Base-by-base conservation (phyloP, 1,139 yeast genomes). In the Citeromyces siamensis region DNA sequence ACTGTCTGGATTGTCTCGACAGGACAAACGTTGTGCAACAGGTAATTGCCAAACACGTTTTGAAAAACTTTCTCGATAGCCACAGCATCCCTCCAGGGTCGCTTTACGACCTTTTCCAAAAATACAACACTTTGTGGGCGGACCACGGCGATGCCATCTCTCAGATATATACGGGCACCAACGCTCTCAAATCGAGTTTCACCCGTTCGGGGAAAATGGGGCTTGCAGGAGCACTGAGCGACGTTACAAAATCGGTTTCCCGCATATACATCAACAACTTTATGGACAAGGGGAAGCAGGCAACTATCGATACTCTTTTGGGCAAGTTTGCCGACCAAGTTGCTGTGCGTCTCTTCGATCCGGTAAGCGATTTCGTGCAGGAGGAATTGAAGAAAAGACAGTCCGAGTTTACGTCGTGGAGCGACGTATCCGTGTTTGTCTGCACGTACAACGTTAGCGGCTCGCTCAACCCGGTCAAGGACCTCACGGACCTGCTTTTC, bases 111-210 rank as follows among this genome's bases (percentile, higher is more conserved):
- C 58, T 83, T 33, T 66, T 76, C 52, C 53, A 59, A 31, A 75
- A 71, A 42, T 96, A 88, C 51, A 83, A 86, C 48, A 65, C 79
- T 3, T 59, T 90, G 17, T 93, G 98, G 98, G 99, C 98, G 0
- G 96, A 93, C 56, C 88, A 90, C 55, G 99, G 98, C 35, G 98
- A 93, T 57, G 95, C 93, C 42, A 73, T 93, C 7, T 86, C 97
- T 1, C 96, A 86, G 54, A 90, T 90, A 20, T 93, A 93, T 53
- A 90, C 98, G 1, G 98, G 98, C 5, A 93, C 98, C 1, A 88
- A 90, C 53, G 98, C 98, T 0, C 64, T 93, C 37, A 93, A 93
- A 55, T 84, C 96, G 0, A 84, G 95, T 4, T 90, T 81, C 52
- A 82, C 97, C 2, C 69, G 98, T 51, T 80, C 85, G 32, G 98